phyloP scores from a whole-genome alignment of 129 eudicot genomes.

The Heracleum sosnowskyi region DNA sequence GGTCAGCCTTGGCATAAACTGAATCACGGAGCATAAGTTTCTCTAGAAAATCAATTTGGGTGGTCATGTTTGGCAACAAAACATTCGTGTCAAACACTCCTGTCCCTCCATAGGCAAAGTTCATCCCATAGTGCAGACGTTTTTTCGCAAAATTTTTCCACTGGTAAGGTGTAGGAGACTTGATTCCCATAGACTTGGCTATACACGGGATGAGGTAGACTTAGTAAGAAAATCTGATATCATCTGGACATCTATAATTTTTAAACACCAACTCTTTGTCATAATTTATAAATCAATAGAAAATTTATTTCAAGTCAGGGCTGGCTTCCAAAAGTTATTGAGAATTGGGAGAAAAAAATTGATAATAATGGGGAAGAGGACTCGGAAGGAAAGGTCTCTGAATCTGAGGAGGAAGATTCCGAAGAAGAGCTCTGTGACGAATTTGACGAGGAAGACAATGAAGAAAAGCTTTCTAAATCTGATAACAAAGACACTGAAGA shows the following conservation, averaged over 20 bases:
- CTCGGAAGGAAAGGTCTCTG: not conserved
- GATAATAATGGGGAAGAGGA: not conserved
- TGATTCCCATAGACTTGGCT: constrained; percentile 29
- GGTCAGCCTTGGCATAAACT: constrained; percentile 39
- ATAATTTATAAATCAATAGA: not conserved
- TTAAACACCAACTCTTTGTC: no score
- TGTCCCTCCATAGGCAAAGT: constrained; percentile 39
- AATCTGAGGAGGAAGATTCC: no score
- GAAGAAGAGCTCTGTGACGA: no score
- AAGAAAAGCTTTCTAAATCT: not conserved
- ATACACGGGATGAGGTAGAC: not conserved
- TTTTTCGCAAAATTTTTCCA: constrained; percentile 3
- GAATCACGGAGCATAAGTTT: constrained; percentile 14
- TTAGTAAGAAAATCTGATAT: not conserved
- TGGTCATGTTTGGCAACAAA: constrained; percentile 30
- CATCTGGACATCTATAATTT: not conserved
- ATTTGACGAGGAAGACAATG: no score
- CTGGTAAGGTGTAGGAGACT: constrained; percentile 26
- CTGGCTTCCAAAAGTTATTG: not conserved
- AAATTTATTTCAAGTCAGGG: not conserved
- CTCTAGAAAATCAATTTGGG: constrained; percentile 22
- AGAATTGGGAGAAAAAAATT: no score
- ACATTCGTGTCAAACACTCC: constrained; percentile 28
- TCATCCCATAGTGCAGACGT: constrained; percentile 16
- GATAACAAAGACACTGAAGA: not conserved